Evolutionary conservation across 192 early-diverging fungal species (phyloP), one percentile per base, ranked within the genome.

Genomic region (Helicostylum pulchrum): DNA sequence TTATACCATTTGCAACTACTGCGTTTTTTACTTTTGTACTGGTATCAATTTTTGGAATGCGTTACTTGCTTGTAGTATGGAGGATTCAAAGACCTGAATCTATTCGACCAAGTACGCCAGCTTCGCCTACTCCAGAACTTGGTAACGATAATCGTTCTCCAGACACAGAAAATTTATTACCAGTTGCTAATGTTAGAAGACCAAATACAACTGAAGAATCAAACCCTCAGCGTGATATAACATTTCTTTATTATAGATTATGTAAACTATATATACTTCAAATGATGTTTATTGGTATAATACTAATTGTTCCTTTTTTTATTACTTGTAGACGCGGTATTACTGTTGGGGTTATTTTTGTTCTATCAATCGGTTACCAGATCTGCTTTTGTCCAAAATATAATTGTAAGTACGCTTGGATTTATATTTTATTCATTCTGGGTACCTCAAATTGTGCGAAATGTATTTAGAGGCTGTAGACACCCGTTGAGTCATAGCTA

Each of bases 391-490:
- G 61, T 83, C 9, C 78, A 78, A 57, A 68, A 81, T 56, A 31
- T 80, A 34, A 67, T 78, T 65, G 67, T 85, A 31, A 55, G 55
- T 4, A 45, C 78, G 49, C 54, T 80, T 30, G 73, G 82, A 8
- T 62, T 84, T 11, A 53, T 62, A 2, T 59, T 85, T 32, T 88
- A 80, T 72, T 90, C 89, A 2, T 89, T 85, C 74, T 93, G 91
- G 91, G 70, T 90, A 11, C 91, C 91, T n/a, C 91, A 93, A 58
- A 90, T 90, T 49, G 70, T 81, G 26, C 79, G 88, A 67, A 92
- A 90, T 54, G 78, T 87, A 17, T 74, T 67, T 17, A 79, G 88
- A 39, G 87, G 88, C 21, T 81, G 87, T 12, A 73, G 82, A 62
- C 72, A 80, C 17, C 83, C 82, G 0, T 64, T 90, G 26, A 82